These are phyloP conservation scores for Cercospora sp. DNA, from an alignment of 2,329 filamentous ascomycete genomes.

Conservation along the genomic window DNA sequence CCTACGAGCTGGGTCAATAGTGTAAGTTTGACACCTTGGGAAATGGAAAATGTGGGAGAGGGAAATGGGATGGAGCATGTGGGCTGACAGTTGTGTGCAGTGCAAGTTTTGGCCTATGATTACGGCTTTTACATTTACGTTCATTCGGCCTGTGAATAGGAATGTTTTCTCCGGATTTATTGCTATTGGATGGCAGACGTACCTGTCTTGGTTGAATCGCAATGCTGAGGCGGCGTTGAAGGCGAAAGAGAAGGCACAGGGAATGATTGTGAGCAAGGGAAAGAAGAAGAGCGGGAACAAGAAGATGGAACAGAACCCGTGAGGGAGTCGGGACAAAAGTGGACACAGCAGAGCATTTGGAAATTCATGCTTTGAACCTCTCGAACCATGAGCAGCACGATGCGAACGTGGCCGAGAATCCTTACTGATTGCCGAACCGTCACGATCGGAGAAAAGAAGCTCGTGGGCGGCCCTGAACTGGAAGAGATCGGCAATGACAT, in stretches of 20 bases:
- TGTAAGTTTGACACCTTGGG: neutral
- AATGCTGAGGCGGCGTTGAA: constrained; percentile 61
- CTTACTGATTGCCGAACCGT: too few species aligned
- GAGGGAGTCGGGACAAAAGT: neutral
- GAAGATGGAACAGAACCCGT: constrained; percentile 15
- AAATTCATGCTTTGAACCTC: fast-evolving
- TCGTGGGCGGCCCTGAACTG: too few species aligned
- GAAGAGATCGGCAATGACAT: too few species aligned
- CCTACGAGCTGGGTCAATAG: constrained; percentile 75
- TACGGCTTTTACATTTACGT: constrained; percentile 84
- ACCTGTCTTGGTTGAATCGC: constrained; percentile 77
- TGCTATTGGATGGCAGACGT: constrained; percentile 90
- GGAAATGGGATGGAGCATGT: too few species aligned
- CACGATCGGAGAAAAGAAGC: too few species aligned
- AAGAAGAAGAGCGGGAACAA: constrained; percentile 12
- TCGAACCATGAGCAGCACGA: neutral
- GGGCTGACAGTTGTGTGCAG: neutral
- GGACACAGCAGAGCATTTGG: neutral
- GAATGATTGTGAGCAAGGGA: neutral
- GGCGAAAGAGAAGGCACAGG: constrained; percentile 32
- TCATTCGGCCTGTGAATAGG: constrained; percentile 74
- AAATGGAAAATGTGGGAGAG: neutral
- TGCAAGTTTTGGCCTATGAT: constrained; percentile 87
- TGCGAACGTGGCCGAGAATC: too few species aligned
- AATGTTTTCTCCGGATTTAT: constrained; percentile 74